phyloP scores from a whole-genome alignment of 768 basidiomycete species.

The Trametes villosa region DNA sequence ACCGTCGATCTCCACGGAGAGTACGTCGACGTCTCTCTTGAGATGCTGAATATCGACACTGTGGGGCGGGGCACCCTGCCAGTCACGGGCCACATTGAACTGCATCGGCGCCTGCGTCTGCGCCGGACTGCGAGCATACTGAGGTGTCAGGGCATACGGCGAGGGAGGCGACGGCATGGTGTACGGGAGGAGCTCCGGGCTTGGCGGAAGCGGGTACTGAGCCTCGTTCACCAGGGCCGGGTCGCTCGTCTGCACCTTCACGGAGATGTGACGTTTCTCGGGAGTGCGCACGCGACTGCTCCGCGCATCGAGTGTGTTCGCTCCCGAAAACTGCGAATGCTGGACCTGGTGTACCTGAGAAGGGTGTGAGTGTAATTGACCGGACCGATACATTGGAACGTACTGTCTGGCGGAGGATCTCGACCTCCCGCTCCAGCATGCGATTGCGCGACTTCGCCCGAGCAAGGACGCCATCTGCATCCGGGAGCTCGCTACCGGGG shows the following conservation, averaged over 20 bases:
- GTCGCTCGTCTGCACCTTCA: not conserved
- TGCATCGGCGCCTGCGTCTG: not conserved
- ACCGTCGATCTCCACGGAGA: conserved; percentile 11
- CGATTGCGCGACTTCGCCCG: conserved; percentile 7
- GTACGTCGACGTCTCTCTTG: conserved; percentile 1
- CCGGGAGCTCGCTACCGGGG: not conserved
- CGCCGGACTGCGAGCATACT: not conserved
- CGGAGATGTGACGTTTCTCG: not conserved
- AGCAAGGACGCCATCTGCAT: conserved; percentile 1
- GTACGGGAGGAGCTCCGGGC: conserved; percentile 10
- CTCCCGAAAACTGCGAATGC: not conserved
- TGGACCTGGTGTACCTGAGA: not conserved
- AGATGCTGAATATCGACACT: not conserved
- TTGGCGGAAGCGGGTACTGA: not conserved
- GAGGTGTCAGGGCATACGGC: conserved; percentile 7
- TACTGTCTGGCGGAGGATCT: conserved; percentile 2
- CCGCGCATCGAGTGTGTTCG: not conserved
- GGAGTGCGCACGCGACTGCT: not conserved
- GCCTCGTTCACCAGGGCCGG: not conserved
- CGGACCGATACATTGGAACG: not conserved
- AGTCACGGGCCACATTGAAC: not conserved
- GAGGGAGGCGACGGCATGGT: conserved; percentile 11
- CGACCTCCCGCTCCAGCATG: conserved; percentile 19
- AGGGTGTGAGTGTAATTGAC: not conserved
- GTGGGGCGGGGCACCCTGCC: not conserved